Evolutionary conservation across 768 basidiomycete species (phyloP).

Genomic region (Suillus subalutaceus): DNA sequence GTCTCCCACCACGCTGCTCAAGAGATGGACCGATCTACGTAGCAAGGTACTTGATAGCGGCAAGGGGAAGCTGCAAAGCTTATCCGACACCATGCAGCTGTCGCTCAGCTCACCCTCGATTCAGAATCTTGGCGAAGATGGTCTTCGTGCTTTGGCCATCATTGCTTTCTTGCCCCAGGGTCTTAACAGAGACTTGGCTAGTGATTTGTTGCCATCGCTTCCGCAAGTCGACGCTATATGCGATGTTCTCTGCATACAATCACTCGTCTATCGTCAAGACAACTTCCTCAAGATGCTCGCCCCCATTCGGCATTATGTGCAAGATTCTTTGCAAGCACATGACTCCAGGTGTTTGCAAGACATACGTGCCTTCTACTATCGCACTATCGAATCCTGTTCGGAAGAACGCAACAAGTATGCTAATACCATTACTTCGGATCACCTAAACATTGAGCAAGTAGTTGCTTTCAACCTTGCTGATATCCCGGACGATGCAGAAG

Average conservation of each 20-base stretch:
- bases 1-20: neutral
- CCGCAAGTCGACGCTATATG: neutral
- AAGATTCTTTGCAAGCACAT: neutral
- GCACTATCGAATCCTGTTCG: neutral
- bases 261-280: neutral
- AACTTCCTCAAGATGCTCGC: neutral
- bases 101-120: constrained; percentile 2
- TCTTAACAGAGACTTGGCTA: neutral
- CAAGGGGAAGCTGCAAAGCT: neutral
- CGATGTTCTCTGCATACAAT: constrained; percentile 1
- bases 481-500: neutral
- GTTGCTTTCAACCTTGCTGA: neutral
- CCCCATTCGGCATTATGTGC: constrained; percentile 5
- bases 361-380: neutral
- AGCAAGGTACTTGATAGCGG: neutral
- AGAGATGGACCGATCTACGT: neutral
- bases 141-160: constrained; percentile 1
- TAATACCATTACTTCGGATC: neutral
- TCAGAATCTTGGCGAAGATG: neutral
- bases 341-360: neutral
- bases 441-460: neutral
- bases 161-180: constrained; percentile 8
- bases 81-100: neutral
- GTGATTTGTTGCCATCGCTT: neutral
- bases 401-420: neutral